phyloP scores from a whole-genome alignment of 768 basidiomycete species.

The Dioszegia aurantiaca region DNA sequence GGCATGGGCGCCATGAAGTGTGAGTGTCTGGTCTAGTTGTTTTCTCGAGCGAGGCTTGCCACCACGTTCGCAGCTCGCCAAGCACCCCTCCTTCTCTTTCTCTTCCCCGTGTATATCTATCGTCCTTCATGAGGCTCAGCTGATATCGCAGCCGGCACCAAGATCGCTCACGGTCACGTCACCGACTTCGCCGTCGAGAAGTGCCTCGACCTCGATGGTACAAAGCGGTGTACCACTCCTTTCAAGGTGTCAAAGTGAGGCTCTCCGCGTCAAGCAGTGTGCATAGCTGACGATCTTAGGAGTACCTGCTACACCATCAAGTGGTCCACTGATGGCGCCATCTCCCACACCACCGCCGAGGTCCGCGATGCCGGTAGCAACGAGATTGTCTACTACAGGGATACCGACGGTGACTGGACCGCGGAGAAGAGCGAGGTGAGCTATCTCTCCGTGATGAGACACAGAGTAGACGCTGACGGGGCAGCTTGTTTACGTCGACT shows the following conservation, averaged over 20 bases:
- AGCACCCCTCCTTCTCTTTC: background rate
- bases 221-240: slow-evolving; percentile 45
- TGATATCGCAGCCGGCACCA: slow-evolving; percentile 22
- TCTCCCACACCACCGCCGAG: slow-evolving; percentile 49
- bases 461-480: background rate
- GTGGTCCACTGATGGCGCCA: slow-evolving; percentile 46
- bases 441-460: background rate
- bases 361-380: slow-evolving; percentile 42
- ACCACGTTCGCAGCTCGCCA: background rate
- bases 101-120: background rate
- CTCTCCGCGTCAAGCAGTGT: background rate
- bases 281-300: background rate
- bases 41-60: background rate
- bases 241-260: slow-evolving; percentile 41
- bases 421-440: slow-evolving; percentile 46
- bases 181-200: slow-evolving; percentile 46
- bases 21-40: slow-evolving; percentile 25
- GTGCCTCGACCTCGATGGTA: slow-evolving; percentile 43
- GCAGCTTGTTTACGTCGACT: slow-evolving; percentile 48
- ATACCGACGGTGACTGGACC: slow-evolving; percentile 50
- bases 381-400: slow-evolving; percentile 47
- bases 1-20: slow-evolving; percentile 28
- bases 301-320: slow-evolving; percentile 44
- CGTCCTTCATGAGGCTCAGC: background rate
- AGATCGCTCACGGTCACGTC: slow-evolving; percentile 39